Percentiles rank a stretch among this genome's conserved stretches.
Conservation (phyloP, 2,329 filamentous ascomycete species). For the Cladosporium sp. region DNA sequence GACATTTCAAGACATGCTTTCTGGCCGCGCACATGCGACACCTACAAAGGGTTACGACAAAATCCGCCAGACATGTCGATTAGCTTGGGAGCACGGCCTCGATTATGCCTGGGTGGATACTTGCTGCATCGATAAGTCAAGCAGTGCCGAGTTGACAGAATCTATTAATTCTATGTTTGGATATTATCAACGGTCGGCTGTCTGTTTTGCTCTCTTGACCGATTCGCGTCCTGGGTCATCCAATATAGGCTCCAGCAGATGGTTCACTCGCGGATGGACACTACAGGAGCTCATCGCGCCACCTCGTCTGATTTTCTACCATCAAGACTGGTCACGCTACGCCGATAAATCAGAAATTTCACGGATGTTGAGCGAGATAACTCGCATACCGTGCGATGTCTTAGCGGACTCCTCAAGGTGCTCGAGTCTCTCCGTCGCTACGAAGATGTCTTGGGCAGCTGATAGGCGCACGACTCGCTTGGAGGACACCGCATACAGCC, state of each 20-base stretch:
- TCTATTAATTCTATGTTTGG: slow-evolving; percentile 23
- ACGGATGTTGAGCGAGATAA: neutral
- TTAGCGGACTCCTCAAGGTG: neutral
- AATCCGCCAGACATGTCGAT: neutral
- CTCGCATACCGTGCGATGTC: neutral
- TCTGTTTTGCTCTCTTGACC: slow-evolving; percentile 20
- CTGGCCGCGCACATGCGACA: neutral
- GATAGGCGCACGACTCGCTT: slow-evolving; percentile 13
- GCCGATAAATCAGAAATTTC: slow-evolving; percentile 10
- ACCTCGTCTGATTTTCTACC: slow-evolving; percentile 12
- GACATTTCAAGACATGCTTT: slow-evolving; percentile 14
- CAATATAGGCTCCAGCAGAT: slow-evolving; percentile 1
- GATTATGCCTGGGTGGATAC: slow-evolving; percentile 23
- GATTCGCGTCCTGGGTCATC: neutral
- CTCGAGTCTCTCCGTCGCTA: slow-evolving; percentile 4
- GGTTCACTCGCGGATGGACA: slow-evolving; percentile 19
- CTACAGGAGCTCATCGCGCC: slow-evolving; percentile 20
- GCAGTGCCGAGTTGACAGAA: slow-evolving; percentile 17
- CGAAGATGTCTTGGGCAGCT: slow-evolving; percentile 19
- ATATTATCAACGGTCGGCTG: slow-evolving; percentile 17
- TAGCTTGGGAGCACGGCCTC: slow-evolving; percentile 2
- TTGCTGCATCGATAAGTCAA: slow-evolving; percentile 22
- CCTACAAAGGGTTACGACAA: neutral
- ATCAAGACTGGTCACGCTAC: slow-evolving; percentile 16
- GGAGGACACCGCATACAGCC: slow-evolving; percentile 44